Evolutionary conservation across 2,329 filamentous ascomycete genomes (phyloP).

Genomic region (Monosporascus sp.): DNA sequence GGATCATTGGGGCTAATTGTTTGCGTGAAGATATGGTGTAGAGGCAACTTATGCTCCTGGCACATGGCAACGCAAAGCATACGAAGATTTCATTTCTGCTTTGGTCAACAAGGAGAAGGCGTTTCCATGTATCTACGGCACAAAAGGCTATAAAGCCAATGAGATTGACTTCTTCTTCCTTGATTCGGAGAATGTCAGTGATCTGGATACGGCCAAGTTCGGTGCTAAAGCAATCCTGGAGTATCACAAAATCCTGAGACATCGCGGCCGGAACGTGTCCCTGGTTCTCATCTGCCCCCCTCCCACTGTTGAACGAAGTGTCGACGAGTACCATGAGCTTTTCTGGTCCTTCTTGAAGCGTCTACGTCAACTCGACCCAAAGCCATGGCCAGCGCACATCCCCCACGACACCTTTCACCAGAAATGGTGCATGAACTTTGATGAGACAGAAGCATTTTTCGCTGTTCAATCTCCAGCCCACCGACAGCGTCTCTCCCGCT

Average conservation of each 20-base stretch:
- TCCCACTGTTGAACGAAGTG: not conserved
- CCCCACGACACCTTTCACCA: not conserved
- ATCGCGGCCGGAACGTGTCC: not conserved
- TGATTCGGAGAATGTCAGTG: not conserved
- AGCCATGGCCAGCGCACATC: not conserved
- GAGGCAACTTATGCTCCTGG: not conserved
- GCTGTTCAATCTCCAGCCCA: not conserved
- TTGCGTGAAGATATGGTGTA: not conserved
- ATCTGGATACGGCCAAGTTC: not conserved
- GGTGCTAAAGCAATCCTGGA: not conserved
- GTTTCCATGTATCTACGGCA: not conserved
- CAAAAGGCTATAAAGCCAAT: not conserved
- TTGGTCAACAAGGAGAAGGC: not conserved
- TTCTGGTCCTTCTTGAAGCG: slow-evolving; percentile 1
- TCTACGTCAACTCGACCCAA: not conserved
- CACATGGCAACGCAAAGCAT: not conserved
- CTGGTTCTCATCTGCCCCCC: not conserved
- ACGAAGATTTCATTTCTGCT: not conserved
- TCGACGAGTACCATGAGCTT: not conserved
- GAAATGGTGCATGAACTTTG: slow-evolving; percentile 1
- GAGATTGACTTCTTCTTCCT: slow-evolving; percentile 1
- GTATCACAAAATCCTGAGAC: not conserved
- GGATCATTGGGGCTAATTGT: no score
- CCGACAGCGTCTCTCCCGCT: not conserved
- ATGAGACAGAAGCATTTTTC: not conserved